These are phyloP conservation scores for Candida sonorensis DNA, from an alignment of 805 yeast genomes.

Conservation along the genomic window DNA sequence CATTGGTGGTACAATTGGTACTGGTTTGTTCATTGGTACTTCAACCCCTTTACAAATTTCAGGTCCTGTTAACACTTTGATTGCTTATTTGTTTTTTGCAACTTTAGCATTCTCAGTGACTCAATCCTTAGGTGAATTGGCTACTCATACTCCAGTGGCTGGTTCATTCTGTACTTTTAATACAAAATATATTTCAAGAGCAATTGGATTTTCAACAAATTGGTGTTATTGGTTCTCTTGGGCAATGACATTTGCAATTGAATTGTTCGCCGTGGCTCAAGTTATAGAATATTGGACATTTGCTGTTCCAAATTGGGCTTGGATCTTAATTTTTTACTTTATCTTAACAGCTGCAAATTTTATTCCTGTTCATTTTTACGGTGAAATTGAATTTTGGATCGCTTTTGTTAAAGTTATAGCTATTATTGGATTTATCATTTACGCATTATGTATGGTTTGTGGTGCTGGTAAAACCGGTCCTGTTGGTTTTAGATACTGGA, in stretches of 20 bases:
- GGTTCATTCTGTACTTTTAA: conserved; percentile 66
- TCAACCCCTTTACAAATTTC: conserved; percentile 46
- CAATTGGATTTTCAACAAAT: conserved; percentile 66
- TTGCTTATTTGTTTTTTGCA: conserved; percentile 62
- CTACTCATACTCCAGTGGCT: conserved; percentile 64
- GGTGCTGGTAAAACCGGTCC: conserved; percentile 68
- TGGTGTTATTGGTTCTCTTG: conserved; percentile 75
- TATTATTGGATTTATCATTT: conserved; percentile 62
- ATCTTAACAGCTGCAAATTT: conserved; percentile 47
- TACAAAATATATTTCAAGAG: conserved; percentile 62
- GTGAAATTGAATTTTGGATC: conserved; percentile 73
- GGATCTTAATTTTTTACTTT: conserved; percentile 65
- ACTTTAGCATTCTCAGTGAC: conserved; percentile 58
- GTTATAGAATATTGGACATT: conserved; percentile 59
- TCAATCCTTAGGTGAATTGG: conserved; percentile 76
- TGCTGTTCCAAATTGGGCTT: conserved; percentile 63
- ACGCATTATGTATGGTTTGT: conserved; percentile 64
- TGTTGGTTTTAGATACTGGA: conserved; percentile 76
- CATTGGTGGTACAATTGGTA: conserved; percentile 75
- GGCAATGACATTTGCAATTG: conserved; percentile 72
- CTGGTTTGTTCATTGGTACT: conserved; percentile 68
- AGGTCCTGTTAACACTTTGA: conserved; percentile 65
- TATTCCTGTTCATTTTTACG: conserved; percentile 64
- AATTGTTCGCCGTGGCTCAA: conserved; percentile 66
- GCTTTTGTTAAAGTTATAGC: conserved; percentile 63